These are phyloP conservation scores for Russula foetens DNA, from an alignment of 768 basidiomycete species.

Conservation along the genomic window DNA sequence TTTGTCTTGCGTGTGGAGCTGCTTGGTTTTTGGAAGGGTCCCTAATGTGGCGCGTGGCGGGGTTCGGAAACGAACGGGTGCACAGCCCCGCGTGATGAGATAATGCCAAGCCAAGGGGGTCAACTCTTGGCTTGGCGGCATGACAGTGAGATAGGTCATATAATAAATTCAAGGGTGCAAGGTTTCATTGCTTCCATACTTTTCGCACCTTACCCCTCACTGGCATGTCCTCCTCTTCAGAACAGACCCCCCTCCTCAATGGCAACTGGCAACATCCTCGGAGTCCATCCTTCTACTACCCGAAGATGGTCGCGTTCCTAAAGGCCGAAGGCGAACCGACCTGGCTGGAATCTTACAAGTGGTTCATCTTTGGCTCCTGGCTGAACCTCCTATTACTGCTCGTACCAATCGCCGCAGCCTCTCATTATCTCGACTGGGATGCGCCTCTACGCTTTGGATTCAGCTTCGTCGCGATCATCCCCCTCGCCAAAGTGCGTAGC, in stretches of 20 bases:
- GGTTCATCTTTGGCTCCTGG: slow-evolving; percentile 58
- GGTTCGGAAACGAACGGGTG: too few relatives aligned
- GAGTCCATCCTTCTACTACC: slow-evolving; percentile 25
- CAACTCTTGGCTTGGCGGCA: too few relatives aligned
- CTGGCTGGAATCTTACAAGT: slow-evolving; percentile 48
- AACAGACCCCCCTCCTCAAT: slow-evolving; percentile 18
- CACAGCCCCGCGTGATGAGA: too few relatives aligned
- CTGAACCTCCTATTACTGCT: slow-evolving; percentile 73
- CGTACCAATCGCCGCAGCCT: slow-evolving; percentile 61
- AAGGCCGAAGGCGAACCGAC: slow-evolving; percentile 58
- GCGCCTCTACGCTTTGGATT: slow-evolving; percentile 64
- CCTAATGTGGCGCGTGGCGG: too few relatives aligned
- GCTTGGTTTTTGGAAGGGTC: too few relatives aligned
- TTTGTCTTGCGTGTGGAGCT: too few relatives aligned
- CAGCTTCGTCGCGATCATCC: slow-evolving; percentile 78
- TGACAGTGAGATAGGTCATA: too few relatives aligned
- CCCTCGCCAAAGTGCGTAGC: slow-evolving; percentile 69
- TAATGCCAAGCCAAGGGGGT: too few relatives aligned
- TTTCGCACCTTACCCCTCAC: not conserved
- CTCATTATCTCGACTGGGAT: slow-evolving; percentile 68
- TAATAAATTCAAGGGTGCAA: too few relatives aligned
- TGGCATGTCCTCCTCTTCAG: slow-evolving; percentile 11
- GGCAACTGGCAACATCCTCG: slow-evolving; percentile 31
- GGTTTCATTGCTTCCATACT: not conserved
- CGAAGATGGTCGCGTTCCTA: slow-evolving; percentile 34